phyloP scores from a whole-genome alignment of 139 green algal genomes.

The Axilococcus clingmanii region DNA sequence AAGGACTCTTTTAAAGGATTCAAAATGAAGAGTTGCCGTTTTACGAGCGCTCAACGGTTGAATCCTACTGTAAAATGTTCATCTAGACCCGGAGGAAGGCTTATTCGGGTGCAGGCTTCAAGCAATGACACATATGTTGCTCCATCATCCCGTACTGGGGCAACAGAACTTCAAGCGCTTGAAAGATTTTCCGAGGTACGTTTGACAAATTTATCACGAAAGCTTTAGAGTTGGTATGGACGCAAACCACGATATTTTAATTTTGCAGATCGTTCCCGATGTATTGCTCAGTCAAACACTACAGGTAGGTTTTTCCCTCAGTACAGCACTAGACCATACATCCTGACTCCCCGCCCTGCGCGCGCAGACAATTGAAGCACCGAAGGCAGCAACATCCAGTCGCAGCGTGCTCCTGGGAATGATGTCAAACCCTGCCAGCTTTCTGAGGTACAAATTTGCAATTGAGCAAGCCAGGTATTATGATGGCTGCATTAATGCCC shows the following conservation, averaged over 20 bases:
- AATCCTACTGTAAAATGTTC: too few relatives aligned
- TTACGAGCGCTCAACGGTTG: too few relatives aligned
- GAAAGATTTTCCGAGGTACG: constrained; percentile 26
- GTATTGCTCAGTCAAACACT: constrained; percentile 40
- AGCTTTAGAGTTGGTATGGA: background rate
- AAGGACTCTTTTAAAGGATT: too few relatives aligned
- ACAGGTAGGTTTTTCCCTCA: too few relatives aligned
- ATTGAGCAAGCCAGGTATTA: constrained; percentile 57
- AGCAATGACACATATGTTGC: constrained; percentile 7
- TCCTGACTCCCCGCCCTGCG: too few relatives aligned
- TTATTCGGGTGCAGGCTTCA: too few relatives aligned
- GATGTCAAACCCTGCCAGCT: constrained; percentile 13
- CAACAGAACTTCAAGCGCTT: constrained; percentile 44
- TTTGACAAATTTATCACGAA: background rate
- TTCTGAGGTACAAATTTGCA: constrained; percentile 34
- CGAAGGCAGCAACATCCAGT: constrained; percentile 50
- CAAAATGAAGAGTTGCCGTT: too few relatives aligned
- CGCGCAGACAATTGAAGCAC: constrained; percentile 11
- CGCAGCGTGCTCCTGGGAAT: constrained; percentile 37
- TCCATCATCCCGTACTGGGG: constrained; percentile 13
- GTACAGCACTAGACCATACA: too few relatives aligned
- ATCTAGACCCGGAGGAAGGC: too few relatives aligned
- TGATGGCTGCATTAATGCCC: constrained; percentile 13
- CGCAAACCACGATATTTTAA: constrained; percentile 2
- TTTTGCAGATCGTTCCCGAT: constrained; percentile 39